Evolutionary conservation across 2,329 filamentous ascomycete genomes (phyloP).

Genomic region (Myriangium duriaei): DNA sequence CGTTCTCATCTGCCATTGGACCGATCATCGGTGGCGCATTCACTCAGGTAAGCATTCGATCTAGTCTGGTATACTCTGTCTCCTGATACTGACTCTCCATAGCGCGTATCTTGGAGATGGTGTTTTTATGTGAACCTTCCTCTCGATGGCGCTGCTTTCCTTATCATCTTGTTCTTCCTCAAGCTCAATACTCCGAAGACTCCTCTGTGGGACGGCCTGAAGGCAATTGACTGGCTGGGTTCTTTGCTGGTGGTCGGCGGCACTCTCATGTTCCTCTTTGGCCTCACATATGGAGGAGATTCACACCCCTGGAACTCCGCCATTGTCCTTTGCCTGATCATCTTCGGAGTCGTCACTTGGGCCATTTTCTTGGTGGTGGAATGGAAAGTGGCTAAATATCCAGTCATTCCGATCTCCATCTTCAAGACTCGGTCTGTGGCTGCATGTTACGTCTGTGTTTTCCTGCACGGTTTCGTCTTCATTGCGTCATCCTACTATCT

Average conservation of each 20-base stretch:
- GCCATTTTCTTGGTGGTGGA: slow-evolving; percentile 61
- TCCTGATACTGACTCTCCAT: too few species aligned
- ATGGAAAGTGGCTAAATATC: slow-evolving; percentile 59
- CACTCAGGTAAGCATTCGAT: slow-evolving; percentile 44
- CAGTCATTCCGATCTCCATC: slow-evolving; percentile 62
- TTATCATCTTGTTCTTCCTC: slow-evolving; percentile 49
- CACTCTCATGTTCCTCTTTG: slow-evolving; percentile 75
- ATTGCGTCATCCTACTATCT: slow-evolving; percentile 70
- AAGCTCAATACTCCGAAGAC: slow-evolving; percentile 56
- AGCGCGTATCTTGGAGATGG: slow-evolving; percentile 50
- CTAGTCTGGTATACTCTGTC: slow-evolving; percentile 16
- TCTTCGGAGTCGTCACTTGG: slow-evolving; percentile 11
- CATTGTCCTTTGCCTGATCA: slow-evolving; percentile 37
- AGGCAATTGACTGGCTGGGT: slow-evolving; percentile 55
- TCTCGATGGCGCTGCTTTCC: slow-evolving; percentile 45
- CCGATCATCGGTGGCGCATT: slow-evolving; percentile 57
- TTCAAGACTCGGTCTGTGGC: slow-evolving; percentile 56
- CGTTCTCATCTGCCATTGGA: slow-evolving; percentile 51
- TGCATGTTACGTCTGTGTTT: slow-evolving; percentile 52
- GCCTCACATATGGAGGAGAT: slow-evolving; percentile 72
- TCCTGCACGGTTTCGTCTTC: slow-evolving; percentile 65
- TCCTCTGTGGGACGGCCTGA: slow-evolving; percentile 47
- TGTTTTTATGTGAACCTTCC: slow-evolving; percentile 47
- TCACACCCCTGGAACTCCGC: slow-evolving; percentile 62
- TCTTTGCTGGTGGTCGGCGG: slow-evolving; percentile 57